Base-by-base conservation (phyloP, 2,329 filamentous ascomycete species). In the Aspergillus versicolor region DNA sequence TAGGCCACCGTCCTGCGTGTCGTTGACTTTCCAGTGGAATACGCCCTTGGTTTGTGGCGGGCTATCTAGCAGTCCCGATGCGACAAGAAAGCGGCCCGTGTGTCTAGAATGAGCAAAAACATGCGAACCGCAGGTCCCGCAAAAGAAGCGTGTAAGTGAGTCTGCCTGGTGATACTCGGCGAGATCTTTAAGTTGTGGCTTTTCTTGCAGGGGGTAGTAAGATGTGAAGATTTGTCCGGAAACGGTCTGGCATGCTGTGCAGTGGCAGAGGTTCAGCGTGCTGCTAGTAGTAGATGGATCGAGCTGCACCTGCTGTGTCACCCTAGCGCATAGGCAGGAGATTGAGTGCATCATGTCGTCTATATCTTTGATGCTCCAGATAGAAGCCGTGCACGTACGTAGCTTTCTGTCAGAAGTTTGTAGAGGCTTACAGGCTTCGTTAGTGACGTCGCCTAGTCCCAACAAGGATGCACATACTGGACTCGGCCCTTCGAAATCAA, bases 121-220 rank as follows among this genome's bases (percentile, higher is more conserved):
- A 63, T 80, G 78, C 8, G 77, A 75, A 32, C 81, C 81, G 60
- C 82, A 84, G 22, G 69, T 79, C 15, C 67, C 67, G 67, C 82
- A 84, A 64, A 82, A 81, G 63, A 78, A 82, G 17, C 77, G 73
- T 38, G 66, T 76, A 30, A 79, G 61, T 11, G 69, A 62, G 9
- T 74, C 63, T 2, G 79, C 79, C 54, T 79, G 76, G 15, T 68
- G 63, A 62, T 82, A 84, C 47, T 71, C 59, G 5, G 69, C 75
- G 4, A 83, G 70, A 6, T 67, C 63, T 13, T 69, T 60, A 30
- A 79, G 62, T 1, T 68, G 46, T 27, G 75, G 73, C 24, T 65
- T 63, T 21, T 67, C 52, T 9, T 75, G 73, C 19, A 83, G 65
- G 11, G 66, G 62, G 22, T 79, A 70, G 55, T 79, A 77, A n/a